Percentiles rank a stretch among this genome's conserved stretches.
Conservation (phyloP, 495 filamentous ascomycete species). For the Tuber brumale region DNA sequence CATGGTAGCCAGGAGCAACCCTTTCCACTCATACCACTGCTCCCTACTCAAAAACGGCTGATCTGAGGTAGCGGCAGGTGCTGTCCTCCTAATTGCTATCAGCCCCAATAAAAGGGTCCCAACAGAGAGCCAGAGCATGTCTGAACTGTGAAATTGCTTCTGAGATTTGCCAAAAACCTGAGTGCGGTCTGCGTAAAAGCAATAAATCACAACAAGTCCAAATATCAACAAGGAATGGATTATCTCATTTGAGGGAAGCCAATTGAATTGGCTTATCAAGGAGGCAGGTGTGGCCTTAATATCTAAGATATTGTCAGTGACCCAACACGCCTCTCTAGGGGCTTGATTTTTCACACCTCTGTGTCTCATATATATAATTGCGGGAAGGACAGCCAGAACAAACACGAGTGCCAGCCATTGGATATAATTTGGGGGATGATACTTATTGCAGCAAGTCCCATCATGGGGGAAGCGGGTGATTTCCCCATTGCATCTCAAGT, state of each 20-base stretch:
- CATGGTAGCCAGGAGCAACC: slow-evolving; percentile 57
- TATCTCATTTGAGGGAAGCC: slow-evolving; percentile 31
- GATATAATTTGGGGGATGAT: slow-evolving; percentile 40
- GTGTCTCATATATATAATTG: slow-evolving; percentile 34
- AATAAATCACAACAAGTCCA: slow-evolving; percentile 47
- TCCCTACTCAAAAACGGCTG: slow-evolving; percentile 48
- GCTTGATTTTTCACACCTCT: slow-evolving; percentile 23
- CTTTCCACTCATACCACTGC: slow-evolving; percentile 61
- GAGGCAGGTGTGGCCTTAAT: slow-evolving; percentile 8
- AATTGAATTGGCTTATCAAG: slow-evolving; percentile 15
- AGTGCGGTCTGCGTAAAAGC: slow-evolving; percentile 54
- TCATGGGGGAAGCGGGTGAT: slow-evolving; percentile 48
- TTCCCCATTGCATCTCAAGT: slow-evolving; percentile 53
- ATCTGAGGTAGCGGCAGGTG: slow-evolving; percentile 9
- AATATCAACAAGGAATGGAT: slow-evolving; percentile 42
- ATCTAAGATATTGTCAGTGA: slow-evolving; percentile 14
- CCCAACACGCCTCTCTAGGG: background rate
- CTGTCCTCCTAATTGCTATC: slow-evolving; percentile 42
- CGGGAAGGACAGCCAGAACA: slow-evolving; percentile 41
- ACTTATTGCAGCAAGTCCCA: slow-evolving; percentile 55
- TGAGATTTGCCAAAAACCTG: slow-evolving; percentile 53
- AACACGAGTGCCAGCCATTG: slow-evolving; percentile 42
- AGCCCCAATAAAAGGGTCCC: slow-evolving; percentile 44
- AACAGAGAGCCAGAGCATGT: slow-evolving; percentile 45
- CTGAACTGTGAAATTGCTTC: slow-evolving; percentile 46